A percentile compares a stretch with the other conserved stretches of the same genome.
These are phyloP conservation scores for Pancytospora philotis DNA, from an alignment of 371 early-diverging fungal genomes.

Conservation along the genomic window DNA sequence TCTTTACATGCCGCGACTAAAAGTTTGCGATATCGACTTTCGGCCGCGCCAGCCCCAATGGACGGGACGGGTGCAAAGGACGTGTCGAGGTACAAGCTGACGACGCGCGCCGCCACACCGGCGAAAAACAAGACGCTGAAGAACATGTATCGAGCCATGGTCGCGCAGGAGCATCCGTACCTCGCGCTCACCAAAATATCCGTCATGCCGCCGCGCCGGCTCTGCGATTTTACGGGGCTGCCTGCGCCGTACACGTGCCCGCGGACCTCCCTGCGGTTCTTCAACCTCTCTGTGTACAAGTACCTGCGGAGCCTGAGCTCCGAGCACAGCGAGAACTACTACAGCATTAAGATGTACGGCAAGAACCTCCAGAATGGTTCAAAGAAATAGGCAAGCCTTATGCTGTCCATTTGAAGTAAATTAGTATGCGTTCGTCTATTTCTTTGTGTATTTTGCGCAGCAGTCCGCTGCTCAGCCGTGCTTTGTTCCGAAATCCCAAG, in stretches of 20 bases:
- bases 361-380: neutral
- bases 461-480: no score
- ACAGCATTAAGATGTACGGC: slow-evolving; percentile 9
- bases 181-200: slow-evolving; percentile 4
- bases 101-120: no score
- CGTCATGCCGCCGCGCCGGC: neutral
- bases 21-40: no score
- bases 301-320: slow-evolving; percentile 34
- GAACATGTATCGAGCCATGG: slow-evolving; percentile 7
- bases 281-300: slow-evolving; percentile 53
- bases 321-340: slow-evolving; percentile 24
- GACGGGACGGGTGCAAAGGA: no score
- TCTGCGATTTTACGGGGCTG: slow-evolving; percentile 59
- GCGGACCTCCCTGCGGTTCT: slow-evolving; percentile 48
- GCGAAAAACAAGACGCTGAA: slow-evolving; percentile 10
- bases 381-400: neutral
- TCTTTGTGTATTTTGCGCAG: no score
- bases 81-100: no score
- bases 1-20: no score
- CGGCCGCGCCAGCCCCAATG: no score
- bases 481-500: no score
- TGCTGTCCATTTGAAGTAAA: no score
- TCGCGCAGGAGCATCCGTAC: neutral
- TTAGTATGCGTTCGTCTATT: no score
- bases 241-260: slow-evolving; percentile 56